A percentile compares a stretch with the other conserved stretches of the same genome.
Conservation (phyloP, 2,329 filamentous ascomycete species). For the Ophiostoma pallidulum region DNA sequence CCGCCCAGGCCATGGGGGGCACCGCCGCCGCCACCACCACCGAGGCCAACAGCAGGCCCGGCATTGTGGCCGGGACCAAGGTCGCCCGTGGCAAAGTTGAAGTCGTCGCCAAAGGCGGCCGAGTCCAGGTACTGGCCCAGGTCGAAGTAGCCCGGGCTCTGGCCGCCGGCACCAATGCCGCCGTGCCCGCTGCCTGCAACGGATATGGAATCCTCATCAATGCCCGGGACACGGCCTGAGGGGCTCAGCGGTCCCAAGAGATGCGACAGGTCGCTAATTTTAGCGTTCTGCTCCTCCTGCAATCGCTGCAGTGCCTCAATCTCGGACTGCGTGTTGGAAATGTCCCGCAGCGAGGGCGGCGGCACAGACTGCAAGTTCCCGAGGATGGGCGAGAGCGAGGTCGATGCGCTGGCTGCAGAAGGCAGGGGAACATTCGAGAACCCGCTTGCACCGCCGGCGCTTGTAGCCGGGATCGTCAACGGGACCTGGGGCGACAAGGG, state of each 20-base stretch:
- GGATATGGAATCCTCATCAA: constrained; percentile 34
- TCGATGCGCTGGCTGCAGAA: constrained; percentile 14
- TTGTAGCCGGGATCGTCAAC: background rate
- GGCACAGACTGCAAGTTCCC: constrained; percentile 39
- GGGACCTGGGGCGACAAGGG: constrained; percentile 5
- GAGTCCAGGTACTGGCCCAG: constrained; percentile 41
- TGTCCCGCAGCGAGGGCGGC: constrained; percentile 47
- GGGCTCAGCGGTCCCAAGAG: constrained; percentile 73
- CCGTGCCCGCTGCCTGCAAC: background rate
- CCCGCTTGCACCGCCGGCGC: constrained; percentile 10
- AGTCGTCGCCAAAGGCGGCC: constrained; percentile 36
- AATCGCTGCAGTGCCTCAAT: constrained; percentile 70
- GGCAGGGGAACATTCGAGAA: background rate
- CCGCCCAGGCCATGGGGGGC: constrained; percentile 28
- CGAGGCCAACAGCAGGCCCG: background rate
- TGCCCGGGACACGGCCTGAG: constrained; percentile 65
- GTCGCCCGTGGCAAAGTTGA: constrained; percentile 37
- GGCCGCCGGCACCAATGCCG: constrained; percentile 3
- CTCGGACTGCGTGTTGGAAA: constrained; percentile 62
- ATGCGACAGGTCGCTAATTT: constrained; percentile 65
- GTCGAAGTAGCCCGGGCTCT: constrained; percentile 31
- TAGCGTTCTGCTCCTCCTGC: constrained; percentile 67
- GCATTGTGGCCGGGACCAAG: constrained; percentile 23
- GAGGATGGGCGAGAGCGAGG: constrained; percentile 37
- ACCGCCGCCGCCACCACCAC: constrained; percentile 8